Base-by-base conservation (phyloP, 768 basidiomycete genomes). In the Macrocybe gigantea region DNA sequence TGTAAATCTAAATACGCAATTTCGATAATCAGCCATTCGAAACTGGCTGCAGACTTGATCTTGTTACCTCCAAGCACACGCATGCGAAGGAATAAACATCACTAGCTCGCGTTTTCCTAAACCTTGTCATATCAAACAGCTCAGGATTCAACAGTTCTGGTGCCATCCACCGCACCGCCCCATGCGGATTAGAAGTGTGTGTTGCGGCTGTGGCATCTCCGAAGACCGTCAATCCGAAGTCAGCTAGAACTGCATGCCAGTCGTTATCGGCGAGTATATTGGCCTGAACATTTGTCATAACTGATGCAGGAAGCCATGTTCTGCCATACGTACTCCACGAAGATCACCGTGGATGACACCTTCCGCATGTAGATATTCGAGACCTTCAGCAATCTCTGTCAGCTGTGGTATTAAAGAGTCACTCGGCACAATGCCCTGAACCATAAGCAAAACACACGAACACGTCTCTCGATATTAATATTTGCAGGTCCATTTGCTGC, bases 41-140 rank as follows among this genome's bases (percentile, higher is more conserved):
- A 12, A 43, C 6, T 36, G n/a, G 33, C 41, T 22, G 40, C 12
- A 11, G 32, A 7, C 14, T 29, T 10, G 11, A 29, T 35, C 44
- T 30, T 35, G 13, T 5, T 32, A 67, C 67, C 57, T 67, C 66
- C 4, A 67, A 30, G 38, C 60, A 61, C 22, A 66, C 61, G 50
- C 64, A 66, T 7, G 55, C 67, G 49, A 67, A 66, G 2, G 67
- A 59, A 52, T 62, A 67, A 2, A 66, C 57, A 48, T 69, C 66
- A 35, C 57, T 66, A 5, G 52, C 55, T 22, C 53, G 47, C 6
- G 67, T 65, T 34, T 63, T 52, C 10, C 51, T 30, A 36, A 60
- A 62, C 14, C 46, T 38, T 12, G 49, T 40, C 29, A 59, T 45
- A 11, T 53, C 58, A 41, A 63, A 63, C 2, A 51, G 45, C 35